These are phyloP conservation scores for Geranium incanum DNA, from an alignment of 441 rosid genomes.

Conservation along the genomic window DNA sequence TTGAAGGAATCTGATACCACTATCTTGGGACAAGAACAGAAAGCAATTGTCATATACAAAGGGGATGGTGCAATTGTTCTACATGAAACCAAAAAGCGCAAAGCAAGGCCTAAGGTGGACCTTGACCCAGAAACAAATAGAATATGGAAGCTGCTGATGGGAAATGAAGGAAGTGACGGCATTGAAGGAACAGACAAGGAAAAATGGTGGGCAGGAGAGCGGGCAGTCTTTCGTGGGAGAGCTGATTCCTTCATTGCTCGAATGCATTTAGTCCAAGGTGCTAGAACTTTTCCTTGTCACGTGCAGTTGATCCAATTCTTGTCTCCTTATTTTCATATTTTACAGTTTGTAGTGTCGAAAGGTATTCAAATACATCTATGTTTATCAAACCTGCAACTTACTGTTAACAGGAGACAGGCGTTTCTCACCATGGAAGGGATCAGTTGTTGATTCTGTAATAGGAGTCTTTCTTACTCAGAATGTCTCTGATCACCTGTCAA, in stretches of 20 bases:
- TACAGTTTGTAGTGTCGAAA: slow-evolving; percentile 1
- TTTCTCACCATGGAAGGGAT: slow-evolving; percentile 97
- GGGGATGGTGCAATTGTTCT: slow-evolving; percentile 55
- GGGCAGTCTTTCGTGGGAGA: slow-evolving; percentile 69
- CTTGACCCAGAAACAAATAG: slow-evolving; percentile 82
- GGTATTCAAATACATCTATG: background rate
- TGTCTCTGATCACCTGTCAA: slow-evolving; percentile 96
- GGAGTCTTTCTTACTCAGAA: slow-evolving; percentile 98
- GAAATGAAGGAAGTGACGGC: slow-evolving; percentile 51
- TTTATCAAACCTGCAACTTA: slow-evolving; percentile 13
- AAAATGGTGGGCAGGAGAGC: slow-evolving; percentile 84
- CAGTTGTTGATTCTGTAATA: slow-evolving; percentile 91
- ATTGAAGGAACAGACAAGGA: slow-evolving; percentile 42
- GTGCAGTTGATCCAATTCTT: slow-evolving; percentile 14
- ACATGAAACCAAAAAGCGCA: slow-evolving; percentile 43
- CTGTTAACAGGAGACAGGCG: slow-evolving; percentile 84
- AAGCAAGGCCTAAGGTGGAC: slow-evolving; percentile 80
- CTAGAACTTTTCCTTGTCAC: slow-evolving; percentile 15
- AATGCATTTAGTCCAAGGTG: slow-evolving; percentile 99
- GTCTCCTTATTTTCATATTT: slow-evolving; percentile 4
- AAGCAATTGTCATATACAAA: slow-evolving; percentile 50
- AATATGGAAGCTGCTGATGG: slow-evolving; percentile 84
- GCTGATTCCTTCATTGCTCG: slow-evolving; percentile 88
- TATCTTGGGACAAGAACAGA: slow-evolving; percentile 30
- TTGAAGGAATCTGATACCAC: slow-evolving; percentile 30